Conservation (phyloP, 768 basidiomycete species). For the Agrocybe praecox region DNA sequence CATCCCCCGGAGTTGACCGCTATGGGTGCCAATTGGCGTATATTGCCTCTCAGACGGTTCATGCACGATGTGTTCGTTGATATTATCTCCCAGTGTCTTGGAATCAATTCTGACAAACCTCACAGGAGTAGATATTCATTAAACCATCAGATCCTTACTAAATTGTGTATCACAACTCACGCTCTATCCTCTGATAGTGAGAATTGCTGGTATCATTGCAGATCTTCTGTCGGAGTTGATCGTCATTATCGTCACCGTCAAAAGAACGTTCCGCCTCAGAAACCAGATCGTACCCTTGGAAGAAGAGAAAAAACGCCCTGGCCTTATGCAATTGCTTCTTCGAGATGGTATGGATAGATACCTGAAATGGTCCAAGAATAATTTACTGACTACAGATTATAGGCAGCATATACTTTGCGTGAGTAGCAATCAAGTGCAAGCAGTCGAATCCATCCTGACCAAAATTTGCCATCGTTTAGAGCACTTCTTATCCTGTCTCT, state of each 20-base stretch:
- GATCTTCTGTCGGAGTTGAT: slow-evolving; percentile 30
- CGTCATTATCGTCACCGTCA: slow-evolving; percentile 29
- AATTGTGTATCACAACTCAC: background rate
- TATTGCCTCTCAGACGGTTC: slow-evolving; percentile 8
- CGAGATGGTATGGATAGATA: slow-evolving; percentile 21
- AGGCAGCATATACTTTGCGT: slow-evolving; percentile 30
- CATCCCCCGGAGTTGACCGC: slow-evolving; percentile 9
- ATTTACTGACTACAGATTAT: background rate
- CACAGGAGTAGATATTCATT: slow-evolving; percentile 1
- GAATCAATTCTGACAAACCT: background rate
- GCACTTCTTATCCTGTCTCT: slow-evolving; percentile 30
- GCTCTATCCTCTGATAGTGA: slow-evolving; percentile 14
- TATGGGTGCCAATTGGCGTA: slow-evolving; percentile 14
- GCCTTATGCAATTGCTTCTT: slow-evolving; percentile 23
- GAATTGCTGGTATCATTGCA: slow-evolving; percentile 28
- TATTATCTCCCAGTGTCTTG: background rate
- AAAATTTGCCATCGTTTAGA: slow-evolving; percentile 9
- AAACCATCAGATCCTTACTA: background rate
- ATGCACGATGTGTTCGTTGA: slow-evolving; percentile 13
- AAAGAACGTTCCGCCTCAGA: slow-evolving; percentile 25
- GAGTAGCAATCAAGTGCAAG: background rate
- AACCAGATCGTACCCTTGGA: slow-evolving; percentile 18
- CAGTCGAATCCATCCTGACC: background rate
- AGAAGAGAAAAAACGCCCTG: slow-evolving; percentile 20
- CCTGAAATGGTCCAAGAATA: background rate